Evolutionary conservation across 75 land plant genomes (phyloP).

Genomic region (Cryptomeria japonica): DNA sequence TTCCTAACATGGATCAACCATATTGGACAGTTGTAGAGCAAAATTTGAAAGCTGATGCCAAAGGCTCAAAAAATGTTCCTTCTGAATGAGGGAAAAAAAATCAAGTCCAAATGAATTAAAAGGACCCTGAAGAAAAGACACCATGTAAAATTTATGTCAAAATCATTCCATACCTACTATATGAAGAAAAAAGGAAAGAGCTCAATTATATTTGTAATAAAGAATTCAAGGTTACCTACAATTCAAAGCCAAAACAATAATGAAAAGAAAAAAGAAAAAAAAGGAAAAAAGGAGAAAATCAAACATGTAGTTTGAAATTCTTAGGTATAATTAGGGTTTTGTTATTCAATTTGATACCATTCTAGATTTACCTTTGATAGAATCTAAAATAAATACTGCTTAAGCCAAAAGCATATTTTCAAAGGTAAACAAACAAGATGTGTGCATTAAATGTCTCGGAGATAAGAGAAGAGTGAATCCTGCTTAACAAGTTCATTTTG

Average conservation of each 20-base stretch:
- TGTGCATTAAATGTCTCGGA: neutral
- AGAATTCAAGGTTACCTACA: neutral
- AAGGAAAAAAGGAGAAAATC: neutral
- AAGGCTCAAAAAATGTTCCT: neutral
- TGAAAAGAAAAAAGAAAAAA: neutral
- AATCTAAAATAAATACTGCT: neutral
- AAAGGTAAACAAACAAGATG: neutral
- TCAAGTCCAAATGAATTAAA: neutral
- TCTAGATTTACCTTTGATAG: neutral
- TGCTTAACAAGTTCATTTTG: neutral
- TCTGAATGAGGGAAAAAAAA: neutral
- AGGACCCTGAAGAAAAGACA: neutral
- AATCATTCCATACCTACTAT: neutral
- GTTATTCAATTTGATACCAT: neutral
- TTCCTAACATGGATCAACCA: neutral
- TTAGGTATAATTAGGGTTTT: neutral
- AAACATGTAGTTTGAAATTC: neutral
- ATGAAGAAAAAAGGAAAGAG: neutral
- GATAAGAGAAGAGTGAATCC: neutral
- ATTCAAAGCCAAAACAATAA: neutral
- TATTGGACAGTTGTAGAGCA: neutral
- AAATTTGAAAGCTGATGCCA: neutral
- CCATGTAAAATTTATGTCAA: neutral
- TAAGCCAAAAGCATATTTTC: neutral
- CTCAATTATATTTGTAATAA: neutral